These are phyloP conservation scores for Suhomyces sp. DNA, from an alignment of 805 yeast species.

Conservation along the genomic window DNA sequence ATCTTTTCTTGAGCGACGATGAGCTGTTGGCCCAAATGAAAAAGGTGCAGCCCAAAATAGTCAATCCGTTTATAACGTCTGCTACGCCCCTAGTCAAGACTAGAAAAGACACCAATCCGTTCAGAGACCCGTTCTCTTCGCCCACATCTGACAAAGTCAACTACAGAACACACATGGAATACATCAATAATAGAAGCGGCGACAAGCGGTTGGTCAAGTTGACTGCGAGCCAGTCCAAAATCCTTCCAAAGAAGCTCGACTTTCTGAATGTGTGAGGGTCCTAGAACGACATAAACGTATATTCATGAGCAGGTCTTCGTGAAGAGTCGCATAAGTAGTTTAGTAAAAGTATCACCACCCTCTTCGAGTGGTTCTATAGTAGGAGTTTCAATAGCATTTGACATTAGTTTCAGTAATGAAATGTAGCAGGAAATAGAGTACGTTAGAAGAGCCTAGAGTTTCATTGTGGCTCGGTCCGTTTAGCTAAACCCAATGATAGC, in stretches of 20 bases:
- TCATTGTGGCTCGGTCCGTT: too few species aligned
- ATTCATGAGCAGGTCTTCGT: slow-evolving; percentile 1
- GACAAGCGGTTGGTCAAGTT: slow-evolving; percentile 30
- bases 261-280: slow-evolving; percentile 11
- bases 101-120: not conserved
- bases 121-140: slow-evolving; percentile 8
- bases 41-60: slow-evolving; percentile 14
- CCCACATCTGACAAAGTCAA: slow-evolving; percentile 6
- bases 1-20: slow-evolving; percentile 1
- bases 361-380: too few species aligned
- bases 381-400: not conserved
- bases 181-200: slow-evolving; percentile 37
- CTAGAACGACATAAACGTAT: not conserved
- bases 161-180: slow-evolving; percentile 22
- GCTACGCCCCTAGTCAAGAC: not conserved
- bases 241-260: slow-evolving; percentile 39
- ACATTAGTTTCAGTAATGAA: not conserved
- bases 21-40: slow-evolving; percentile 12
- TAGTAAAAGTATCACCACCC: too few species aligned
- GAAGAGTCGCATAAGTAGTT: not conserved
- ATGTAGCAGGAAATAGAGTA: not conserved
- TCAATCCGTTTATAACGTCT: not conserved
- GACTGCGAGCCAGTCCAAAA: slow-evolving; percentile 29
- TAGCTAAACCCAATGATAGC: too few species aligned
- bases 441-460: too few species aligned